A percentile compares a stretch with the other conserved stretches of the same genome.
Conservation (phyloP, 2,329 filamentous ascomycete species). For the Penicillium verrucosum region DNA sequence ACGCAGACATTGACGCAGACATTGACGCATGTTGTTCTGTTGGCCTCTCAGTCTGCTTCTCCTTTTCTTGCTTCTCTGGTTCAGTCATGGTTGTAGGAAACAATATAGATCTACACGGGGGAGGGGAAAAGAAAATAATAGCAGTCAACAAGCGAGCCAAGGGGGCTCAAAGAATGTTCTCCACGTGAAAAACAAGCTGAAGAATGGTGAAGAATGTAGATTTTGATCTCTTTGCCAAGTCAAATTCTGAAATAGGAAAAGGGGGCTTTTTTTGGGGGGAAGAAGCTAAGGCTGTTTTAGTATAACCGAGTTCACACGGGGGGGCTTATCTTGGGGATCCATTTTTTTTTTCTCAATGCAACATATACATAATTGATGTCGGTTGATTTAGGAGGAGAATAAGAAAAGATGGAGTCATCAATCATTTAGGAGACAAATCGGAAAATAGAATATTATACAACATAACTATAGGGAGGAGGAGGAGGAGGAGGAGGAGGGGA, state of each 20-base stretch:
- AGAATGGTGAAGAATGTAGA: slow-evolving; percentile 5
- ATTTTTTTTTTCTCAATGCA: slow-evolving; percentile 2
- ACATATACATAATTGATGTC: neutral
- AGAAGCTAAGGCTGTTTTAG: neutral
- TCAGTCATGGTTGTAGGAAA: slow-evolving; percentile 14
- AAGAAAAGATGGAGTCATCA: neutral
- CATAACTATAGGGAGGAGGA: too few relatives aligned
- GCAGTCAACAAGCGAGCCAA: slow-evolving; percentile 5
- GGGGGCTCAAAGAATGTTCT: slow-evolving; percentile 5
- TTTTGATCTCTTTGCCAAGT: neutral
- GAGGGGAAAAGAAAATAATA: neutral
- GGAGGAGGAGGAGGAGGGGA: too few relatives aligned
- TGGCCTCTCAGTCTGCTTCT: slow-evolving; percentile 11
- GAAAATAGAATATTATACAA: neutral
- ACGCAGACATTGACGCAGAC: slow-evolving; percentile 19
- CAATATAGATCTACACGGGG: neutral
- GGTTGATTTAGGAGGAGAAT: neutral
- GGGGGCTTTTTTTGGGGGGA: neutral
- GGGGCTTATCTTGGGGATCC: slow-evolving; percentile 4
- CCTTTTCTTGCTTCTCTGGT: slow-evolving; percentile 10
- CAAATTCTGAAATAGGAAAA: neutral
- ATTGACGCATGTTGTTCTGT: slow-evolving; percentile 31
- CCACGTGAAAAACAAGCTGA: slow-evolving; percentile 4
- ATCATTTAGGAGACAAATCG: too few relatives aligned
- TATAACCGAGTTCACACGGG: slow-evolving; percentile 7